Evolutionary conservation across 352 stramenopile species (phyloP), one percentile per base, ranked within the genome.

Genomic region (Elongisporangium senticosum): DNA sequence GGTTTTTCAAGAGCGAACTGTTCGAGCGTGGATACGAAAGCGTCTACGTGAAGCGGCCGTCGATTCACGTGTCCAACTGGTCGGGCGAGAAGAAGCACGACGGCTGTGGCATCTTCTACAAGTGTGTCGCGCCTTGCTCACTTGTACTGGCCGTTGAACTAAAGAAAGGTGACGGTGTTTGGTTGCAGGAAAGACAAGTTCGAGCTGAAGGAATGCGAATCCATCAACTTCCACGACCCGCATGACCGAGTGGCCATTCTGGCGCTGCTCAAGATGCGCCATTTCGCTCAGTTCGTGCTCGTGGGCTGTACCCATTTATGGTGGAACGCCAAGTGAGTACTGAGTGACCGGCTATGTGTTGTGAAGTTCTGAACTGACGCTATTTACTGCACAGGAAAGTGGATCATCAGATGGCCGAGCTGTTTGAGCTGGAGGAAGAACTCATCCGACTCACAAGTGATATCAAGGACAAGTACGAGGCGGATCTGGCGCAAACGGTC

Each of bases 41-140:
- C 21, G 80, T 93, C 33, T 95, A 84, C 55, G 76, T 92, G 21
- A 95, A 95, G 67, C 75, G 86, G 2, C 86, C 86, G 19, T 95
- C 86, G 4, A 87, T 91, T 50, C 79, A 95, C 61, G 68, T 89
- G 7, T 93, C 83, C 19, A 93, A 85, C 37, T 95, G 86, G 86
- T 93, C 83, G 15, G 86, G 86, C 23, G 83, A 93, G 56, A 93
- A 90, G 67, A 95, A 95, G 60, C 79, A 88, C 43, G 86, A 95
- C 61, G 86, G 86, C 59, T 95, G 86, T 26, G 86, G 86, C 15
- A 93, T 95, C 64, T 95, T 95, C 50, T 95, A 84, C 74, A 90
- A 93, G 80, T 89, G 28, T 56, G 77, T 66, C 7, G 21, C 6
- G 20, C 51, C 11, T 51, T 39, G 28, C 6, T 57, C 19, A 10